These are phyloP conservation scores for Phytophthora melonis DNA, from an alignment of 352 stramenopile species.

Conservation along the genomic window DNA sequence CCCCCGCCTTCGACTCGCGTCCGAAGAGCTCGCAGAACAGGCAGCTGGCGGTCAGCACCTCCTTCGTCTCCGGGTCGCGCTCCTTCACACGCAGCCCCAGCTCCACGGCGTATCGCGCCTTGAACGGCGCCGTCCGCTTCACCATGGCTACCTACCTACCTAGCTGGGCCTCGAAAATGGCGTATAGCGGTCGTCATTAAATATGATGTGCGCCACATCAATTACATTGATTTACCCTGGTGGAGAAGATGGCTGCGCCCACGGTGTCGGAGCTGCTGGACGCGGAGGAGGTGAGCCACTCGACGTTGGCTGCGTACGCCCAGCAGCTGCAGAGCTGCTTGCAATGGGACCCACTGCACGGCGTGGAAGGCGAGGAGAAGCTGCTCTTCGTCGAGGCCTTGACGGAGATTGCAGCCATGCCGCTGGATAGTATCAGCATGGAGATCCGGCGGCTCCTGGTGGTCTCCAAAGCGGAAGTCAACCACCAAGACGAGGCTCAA, in stretches of 20 bases:
- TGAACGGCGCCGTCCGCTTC: slow-evolving; percentile 29
- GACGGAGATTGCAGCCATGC: slow-evolving; percentile 75
- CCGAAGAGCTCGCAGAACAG: slow-evolving; percentile 76
- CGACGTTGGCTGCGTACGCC: slow-evolving; percentile 32
- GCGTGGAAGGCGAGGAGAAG: slow-evolving; percentile 39
- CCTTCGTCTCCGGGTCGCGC: slow-evolving; percentile 45
- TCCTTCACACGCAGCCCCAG: slow-evolving; percentile 35
- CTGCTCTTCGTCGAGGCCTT: slow-evolving; percentile 73
- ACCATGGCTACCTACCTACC: background rate
- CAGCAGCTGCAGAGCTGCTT: slow-evolving; percentile 43
- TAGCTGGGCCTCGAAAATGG: too few species aligned
- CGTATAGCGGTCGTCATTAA: background rate
- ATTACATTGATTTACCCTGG: background rate
- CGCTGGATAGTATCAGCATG: slow-evolving; percentile 76
- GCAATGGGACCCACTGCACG: slow-evolving; percentile 45
- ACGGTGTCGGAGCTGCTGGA: slow-evolving; percentile 4
- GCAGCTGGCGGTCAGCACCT: slow-evolving; percentile 56
- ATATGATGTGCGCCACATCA: too few species aligned
- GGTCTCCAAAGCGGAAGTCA: slow-evolving; percentile 8
- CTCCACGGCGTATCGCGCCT: slow-evolving; percentile 34
- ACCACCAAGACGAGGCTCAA: background rate
- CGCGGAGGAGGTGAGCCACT: slow-evolving; percentile 24
- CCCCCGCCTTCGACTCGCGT: slow-evolving; percentile 51
- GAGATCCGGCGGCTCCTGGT: slow-evolving; percentile 74
- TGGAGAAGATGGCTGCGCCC: background rate